Conservation (phyloP, 768 basidiomycete species). For the Trametes cinnabarina region DNA sequence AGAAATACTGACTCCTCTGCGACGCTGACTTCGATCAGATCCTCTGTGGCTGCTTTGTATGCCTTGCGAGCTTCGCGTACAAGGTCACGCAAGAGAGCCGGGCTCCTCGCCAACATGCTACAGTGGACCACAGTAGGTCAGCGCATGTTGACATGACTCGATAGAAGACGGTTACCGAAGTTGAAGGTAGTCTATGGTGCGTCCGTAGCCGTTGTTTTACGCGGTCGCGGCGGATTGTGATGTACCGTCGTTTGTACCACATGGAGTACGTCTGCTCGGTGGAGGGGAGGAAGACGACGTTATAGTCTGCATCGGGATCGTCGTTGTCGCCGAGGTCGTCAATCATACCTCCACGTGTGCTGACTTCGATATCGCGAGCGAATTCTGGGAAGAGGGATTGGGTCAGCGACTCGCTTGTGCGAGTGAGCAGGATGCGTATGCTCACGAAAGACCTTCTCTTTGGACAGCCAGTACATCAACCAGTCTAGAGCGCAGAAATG, state of each 20-base stretch:
- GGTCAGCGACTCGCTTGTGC: too few species aligned
- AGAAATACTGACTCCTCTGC: conserved; percentile 39
- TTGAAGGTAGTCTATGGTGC: conserved; percentile 37
- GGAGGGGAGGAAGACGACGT: conserved; percentile 42
- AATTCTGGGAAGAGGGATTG: conserved; percentile 22
- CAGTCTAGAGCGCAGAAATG: conserved; percentile 43
- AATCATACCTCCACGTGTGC: not conserved
- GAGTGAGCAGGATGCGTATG: not conserved
- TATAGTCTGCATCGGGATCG: not conserved
- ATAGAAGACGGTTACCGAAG: conserved; percentile 40
- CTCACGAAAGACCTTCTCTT: conserved; percentile 33
- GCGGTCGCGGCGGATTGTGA: conserved; percentile 34
- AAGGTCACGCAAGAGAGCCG: conserved; percentile 47
- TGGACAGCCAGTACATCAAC: conserved; percentile 69
- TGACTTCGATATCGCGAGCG: conserved; percentile 22
- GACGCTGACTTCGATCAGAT: conserved; percentile 52
- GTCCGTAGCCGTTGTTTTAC: conserved; percentile 33
- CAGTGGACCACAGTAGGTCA: too few species aligned
- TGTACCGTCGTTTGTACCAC: conserved; percentile 44
- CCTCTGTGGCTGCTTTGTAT: conserved; percentile 51
- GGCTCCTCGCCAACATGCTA: conserved; percentile 48
- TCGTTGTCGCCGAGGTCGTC: conserved; percentile 7
- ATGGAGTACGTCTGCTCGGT: conserved; percentile 38
- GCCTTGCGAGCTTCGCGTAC: conserved; percentile 53
- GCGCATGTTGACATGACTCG: too few species aligned